Evolutionary conservation across 2,329 filamentous ascomycete genomes (phyloP), one percentile per base, ranked within the genome.

Genomic region (Lithohypha guttulata): DNA sequence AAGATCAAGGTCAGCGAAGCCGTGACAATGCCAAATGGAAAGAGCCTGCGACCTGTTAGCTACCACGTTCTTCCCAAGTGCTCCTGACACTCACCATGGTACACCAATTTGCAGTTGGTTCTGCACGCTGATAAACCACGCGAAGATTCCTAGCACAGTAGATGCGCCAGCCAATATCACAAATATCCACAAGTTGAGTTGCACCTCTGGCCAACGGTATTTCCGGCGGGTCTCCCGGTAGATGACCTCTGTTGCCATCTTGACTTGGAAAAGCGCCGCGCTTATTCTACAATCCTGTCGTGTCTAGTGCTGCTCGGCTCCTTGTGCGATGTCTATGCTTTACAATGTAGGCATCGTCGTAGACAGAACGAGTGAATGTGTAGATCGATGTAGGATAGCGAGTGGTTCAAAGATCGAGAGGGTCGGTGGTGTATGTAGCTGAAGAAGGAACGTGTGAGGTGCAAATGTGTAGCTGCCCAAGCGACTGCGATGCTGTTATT

Each of bases 121-220:
- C 56, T 79, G 75, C 15, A 76, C 69, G 2, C 59, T 50, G 55
- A 79, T 70, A 50, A 79, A 77, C 57, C 69, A 68, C 13, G 72
- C 68, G 51, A 73, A 77, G 29, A 79, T 66, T 6, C 75, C 75
- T 2, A 79, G 59, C 39, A 75, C 68, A 37, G 69, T 68, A 18
- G 70, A 66, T 8, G 72, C 72, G 2, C 70, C 68, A 1, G 66
- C 69, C 11, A 79, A 63, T 55, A 79, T 75, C 48, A 77, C 62
- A 49, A 79, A 69, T 38, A 74, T 70, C 75, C 75, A 80, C 51
- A 77, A 58, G 52, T 79, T 78, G 48, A 80, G 65, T 51, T 78
- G 74, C 34, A 72, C 62, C 56, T 79, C 74, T 2, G 75, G 75
- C 75, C 75, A 80, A 60, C 69, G 71, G 61, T 78, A 79, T 51